phyloP scores from a whole-genome alignment of 495 filamentous ascomycete species.

The Cercophora sp. region DNA sequence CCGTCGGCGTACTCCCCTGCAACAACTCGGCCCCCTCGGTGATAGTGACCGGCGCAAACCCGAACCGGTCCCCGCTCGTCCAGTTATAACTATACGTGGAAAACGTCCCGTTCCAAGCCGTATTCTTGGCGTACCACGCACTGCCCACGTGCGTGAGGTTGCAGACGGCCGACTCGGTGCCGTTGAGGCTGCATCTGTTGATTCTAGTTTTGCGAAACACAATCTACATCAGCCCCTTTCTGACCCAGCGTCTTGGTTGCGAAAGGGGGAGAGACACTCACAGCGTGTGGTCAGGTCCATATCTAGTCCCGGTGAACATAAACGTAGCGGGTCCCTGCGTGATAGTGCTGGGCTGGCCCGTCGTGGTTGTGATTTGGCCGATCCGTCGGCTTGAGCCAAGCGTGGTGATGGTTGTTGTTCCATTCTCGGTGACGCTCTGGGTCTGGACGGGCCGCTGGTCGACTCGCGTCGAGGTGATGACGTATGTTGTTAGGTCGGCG shows the following conservation, averaged over 20 bases:
- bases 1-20: conserved; percentile 3
- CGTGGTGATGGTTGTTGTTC: conserved; percentile 1
- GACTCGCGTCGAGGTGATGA: conserved; percentile 21
- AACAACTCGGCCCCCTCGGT: conserved; percentile 22
- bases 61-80: conserved; percentile 25
- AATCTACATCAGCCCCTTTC: too few relatives aligned
- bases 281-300: conserved; percentile 13
- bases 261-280: too few relatives aligned
- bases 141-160: conserved; percentile 23
- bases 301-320: conserved; percentile 19
- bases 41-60: conserved; percentile 27
- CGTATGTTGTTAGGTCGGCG: conserved; percentile 19
- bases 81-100: conserved; percentile 27
- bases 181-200: conserved; percentile 23
- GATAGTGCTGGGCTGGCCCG: conserved; percentile 22
- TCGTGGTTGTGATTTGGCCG: conserved; percentile 8
- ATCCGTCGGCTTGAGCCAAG: not conserved
- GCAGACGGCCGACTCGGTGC: conserved; percentile 19
- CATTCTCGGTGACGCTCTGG: conserved; percentile 5
- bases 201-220: too few relatives aligned
- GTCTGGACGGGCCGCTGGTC: conserved; percentile 11
- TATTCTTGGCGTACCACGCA: conserved; percentile 22
- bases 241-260: too few relatives aligned
- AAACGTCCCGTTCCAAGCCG: conserved; percentile 21
- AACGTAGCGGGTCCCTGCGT: conserved; percentile 27